Base-by-base conservation (phyloP, 1,284 basidiomycete species). In the Peniophora sp. region DNA sequence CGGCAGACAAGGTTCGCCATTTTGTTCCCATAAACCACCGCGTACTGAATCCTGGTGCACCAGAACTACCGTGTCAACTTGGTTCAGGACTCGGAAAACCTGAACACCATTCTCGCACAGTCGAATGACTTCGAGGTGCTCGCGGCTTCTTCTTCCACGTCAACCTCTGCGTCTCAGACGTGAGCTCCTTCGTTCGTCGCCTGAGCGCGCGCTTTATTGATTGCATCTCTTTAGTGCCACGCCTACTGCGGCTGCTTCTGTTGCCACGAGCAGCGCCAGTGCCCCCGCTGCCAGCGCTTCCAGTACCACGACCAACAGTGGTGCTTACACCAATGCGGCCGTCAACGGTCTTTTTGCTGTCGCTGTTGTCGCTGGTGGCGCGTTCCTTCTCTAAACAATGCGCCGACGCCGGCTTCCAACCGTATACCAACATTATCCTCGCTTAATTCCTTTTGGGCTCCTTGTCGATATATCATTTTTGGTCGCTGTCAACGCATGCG, bases 11-110 rank as follows among this genome's bases (percentile, higher is more conserved):
- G 24, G 68, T 32, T 6, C 27, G 12, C 27, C 12, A 5, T 32
- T 6, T 12, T 6, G 12, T 12, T 12, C 27, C 12, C 12, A 32
- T 32, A 5, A 32, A 5, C 27, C 27, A 12, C 12, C 27, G 12
- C 12, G 12, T 12, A 12, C 27, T 32, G 12, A 32, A 12, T 32
- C 27, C 27, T 5, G 12, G 27, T 32, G n/a, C n/a, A n/a, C n/a
- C 27, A 32, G 27, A 32, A 62, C 49, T 89, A 75, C 77, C 81
- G 79, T 51, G 73, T 92, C 64, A 89, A 91, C 71, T 65, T 92
- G 32, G 78, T 84, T 56, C 58, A 71, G 59, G 70, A 77, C 55
- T 56, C 71, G 3, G 52, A 73, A 24, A 53, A 77, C 45, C 61
- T 74, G 17, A 64, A 68, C 63, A 64, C 66, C 50, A 78, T 89